These are phyloP conservation scores for Rhytidhysteron rufulum DNA, from an alignment of 2,329 filamentous ascomycete species.

Conservation along the genomic window DNA sequence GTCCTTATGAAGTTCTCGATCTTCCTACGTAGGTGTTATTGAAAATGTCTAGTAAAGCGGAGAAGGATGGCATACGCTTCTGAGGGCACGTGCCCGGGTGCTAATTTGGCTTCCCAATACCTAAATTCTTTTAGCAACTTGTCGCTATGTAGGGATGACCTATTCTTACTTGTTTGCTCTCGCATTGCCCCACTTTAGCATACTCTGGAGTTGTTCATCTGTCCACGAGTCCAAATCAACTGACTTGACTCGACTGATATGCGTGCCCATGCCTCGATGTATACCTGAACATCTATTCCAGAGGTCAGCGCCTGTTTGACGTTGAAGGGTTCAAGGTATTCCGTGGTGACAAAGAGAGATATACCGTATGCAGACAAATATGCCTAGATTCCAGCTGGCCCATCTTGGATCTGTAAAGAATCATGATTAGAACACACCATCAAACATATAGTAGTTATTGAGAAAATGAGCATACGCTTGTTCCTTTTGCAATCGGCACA, in stretches of 20 bases:
- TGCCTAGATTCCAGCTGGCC: slow-evolving; percentile 97
- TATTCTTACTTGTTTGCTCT: slow-evolving; percentile 79
- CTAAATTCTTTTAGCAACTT: slow-evolving; percentile 35
- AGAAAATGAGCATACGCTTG: slow-evolving; percentile 68
- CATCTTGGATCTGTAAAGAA: slow-evolving; percentile 78
- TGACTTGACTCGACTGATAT: slow-evolving; percentile 96
- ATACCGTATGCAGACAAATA: slow-evolving; percentile 90
- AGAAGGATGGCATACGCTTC: slow-evolving; percentile 59
- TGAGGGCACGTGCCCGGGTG: slow-evolving; percentile 84
- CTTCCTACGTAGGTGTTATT: slow-evolving; percentile 53
- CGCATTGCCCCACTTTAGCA: slow-evolving; percentile 92
- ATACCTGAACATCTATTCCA: slow-evolving; percentile 79
- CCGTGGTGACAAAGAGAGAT: slow-evolving; percentile 3
- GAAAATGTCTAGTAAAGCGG: neutral
- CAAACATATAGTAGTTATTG: neutral
- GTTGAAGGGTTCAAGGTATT: neutral
- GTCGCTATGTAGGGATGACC: neutral
- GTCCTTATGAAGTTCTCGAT: slow-evolving; percentile 99
- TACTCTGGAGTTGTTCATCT: slow-evolving; percentile 92
- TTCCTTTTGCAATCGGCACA: slow-evolving; percentile 99
- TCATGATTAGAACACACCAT: slow-evolving; percentile 24
- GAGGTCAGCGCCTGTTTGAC: slow-evolving; percentile 8
- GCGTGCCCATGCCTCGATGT: slow-evolving; percentile 96
- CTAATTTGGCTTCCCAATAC: slow-evolving; percentile 94
- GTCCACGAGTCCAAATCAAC: slow-evolving; percentile 98